Evolutionary conservation across 805 yeast species (phyloP), one percentile per base, ranked within the genome.

Genomic region (Clavispora phyllophila): DNA sequence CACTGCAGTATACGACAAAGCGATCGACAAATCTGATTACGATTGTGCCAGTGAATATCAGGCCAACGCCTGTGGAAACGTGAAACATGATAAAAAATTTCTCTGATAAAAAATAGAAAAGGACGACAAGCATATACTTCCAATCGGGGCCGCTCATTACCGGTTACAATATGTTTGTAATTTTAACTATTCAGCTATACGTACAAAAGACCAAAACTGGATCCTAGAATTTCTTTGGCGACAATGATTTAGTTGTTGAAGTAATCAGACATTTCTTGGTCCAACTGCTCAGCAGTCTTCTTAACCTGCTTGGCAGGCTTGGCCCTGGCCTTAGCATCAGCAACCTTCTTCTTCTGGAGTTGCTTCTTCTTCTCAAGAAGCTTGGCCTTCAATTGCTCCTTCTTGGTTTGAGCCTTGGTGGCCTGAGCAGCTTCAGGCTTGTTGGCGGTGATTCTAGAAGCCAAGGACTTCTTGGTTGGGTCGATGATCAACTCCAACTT

Each of bases 221-320:
- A 25, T 9, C 5, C 9, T 27, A 4, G 28, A 25, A 25, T n/a
- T 14, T 14, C 2, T 31, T n/a, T 4, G 14, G 23, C 10, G 13
- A 8, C 9, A 12, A 31, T 18, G 23, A 32, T 26, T 40, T 45
- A 53, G 51, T 52, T 72, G 49, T 80, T 81, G 56, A 91, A 90
- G 72, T 91, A 91, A 62, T 90, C 98, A 49, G 89, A 85, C 99
- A 93, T 91, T 72, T 91, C 98, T 63, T 90, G 96, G 69, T 93
- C 99, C 61, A 91, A 80, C 69, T 93, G 91, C 65, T 87, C 98
- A 50, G 86, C 75, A 41, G 96, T 81, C 78, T 89, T 89, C 67
- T 73, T 72, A 49, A 63, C 65, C 49, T 63, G 73, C 57, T 66
- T 68, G 38, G 63, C 64, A 37, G 66, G 60, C 51, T 62, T 62